Evolutionary conservation across 176 grass and related monocot species (phyloP).

Genomic region (Coix lacrymajobi): DNA sequence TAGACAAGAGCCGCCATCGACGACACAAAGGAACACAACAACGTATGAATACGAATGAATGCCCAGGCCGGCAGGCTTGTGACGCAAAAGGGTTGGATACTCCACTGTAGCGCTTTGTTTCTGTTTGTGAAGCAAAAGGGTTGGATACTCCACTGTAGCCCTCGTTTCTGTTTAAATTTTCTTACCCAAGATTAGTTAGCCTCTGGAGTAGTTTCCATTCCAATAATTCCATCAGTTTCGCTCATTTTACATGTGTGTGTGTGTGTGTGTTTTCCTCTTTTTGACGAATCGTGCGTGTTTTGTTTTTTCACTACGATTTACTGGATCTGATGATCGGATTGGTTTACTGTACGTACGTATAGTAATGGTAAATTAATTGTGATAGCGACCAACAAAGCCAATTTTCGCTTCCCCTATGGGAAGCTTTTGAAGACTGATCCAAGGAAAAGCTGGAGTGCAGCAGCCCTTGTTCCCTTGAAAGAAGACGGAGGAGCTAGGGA

Average conservation of each 20-base stretch:
- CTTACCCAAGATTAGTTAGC: background rate
- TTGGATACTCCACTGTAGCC: background rate
- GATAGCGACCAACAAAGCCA: background rate
- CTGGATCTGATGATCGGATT: background rate
- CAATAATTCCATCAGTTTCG: background rate
- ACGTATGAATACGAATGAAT: too few relatives aligned
- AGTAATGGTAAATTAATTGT: too few relatives aligned
- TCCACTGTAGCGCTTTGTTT: background rate
- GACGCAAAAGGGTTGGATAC: too few relatives aligned
- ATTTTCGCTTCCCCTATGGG: too few relatives aligned
- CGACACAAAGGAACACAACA: too few relatives aligned
- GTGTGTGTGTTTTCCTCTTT: too few relatives aligned
- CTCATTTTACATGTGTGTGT: background rate
- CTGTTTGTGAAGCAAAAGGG: too few relatives aligned
- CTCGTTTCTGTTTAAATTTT: background rate
- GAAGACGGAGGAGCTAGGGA: background rate
- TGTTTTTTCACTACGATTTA: background rate
- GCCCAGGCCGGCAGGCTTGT: too few relatives aligned
- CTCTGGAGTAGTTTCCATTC: background rate
- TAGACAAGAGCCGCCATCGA: too few relatives aligned
- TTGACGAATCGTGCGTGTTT: too few relatives aligned
- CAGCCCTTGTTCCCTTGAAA: background rate
- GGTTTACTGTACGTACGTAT: background rate
- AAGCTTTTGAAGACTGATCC: background rate
- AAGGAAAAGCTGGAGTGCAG: background rate